Percentiles rank a stretch among this genome's conserved stretches.
Evolutionary conservation across 2,329 filamentous ascomycete species (phyloP).

Genomic region (Rhexocercosporidium sp.): DNA sequence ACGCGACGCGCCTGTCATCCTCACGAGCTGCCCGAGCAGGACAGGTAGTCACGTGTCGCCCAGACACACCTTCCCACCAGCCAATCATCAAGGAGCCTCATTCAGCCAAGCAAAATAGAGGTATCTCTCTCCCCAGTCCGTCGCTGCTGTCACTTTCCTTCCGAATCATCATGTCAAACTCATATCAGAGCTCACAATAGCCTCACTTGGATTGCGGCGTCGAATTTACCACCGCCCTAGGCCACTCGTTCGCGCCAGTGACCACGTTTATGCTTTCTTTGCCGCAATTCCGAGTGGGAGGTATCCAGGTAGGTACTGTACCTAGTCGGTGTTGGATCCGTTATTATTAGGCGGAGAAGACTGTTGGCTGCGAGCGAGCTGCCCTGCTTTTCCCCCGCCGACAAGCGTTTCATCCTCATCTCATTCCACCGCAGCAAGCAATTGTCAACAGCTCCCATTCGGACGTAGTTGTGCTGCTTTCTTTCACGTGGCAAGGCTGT

Average conservation of each 20-base stretch:
- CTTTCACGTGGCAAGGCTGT: slow-evolving; percentile 21
- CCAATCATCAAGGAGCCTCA: neutral
- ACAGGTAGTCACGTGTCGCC: neutral
- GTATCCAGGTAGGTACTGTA: neutral
- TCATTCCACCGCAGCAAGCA: slow-evolving; percentile 1
- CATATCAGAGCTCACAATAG: neutral
- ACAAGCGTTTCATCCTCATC: neutral
- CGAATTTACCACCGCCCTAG: neutral
- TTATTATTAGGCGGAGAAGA: neutral
- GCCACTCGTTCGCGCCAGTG: neutral
- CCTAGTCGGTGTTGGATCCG: neutral
- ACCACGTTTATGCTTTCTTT: slow-evolving; percentile 7
- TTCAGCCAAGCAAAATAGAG: neutral
- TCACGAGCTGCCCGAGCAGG: neutral
- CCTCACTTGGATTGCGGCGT: neutral
- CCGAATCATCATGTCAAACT: neutral
- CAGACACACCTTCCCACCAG: neutral
- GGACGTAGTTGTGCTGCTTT: neutral
- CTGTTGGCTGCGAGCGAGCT: neutral
- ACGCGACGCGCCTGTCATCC: neutral
- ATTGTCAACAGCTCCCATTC: neutral
- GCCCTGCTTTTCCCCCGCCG: slow-evolving; percentile 1
- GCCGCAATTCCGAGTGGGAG: neutral
- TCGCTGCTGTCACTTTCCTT: neutral
- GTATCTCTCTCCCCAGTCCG: too few relatives aligned